Conservation (phyloP, 306 rosid species). For the Dalbergia cochinchinensis region DNA sequence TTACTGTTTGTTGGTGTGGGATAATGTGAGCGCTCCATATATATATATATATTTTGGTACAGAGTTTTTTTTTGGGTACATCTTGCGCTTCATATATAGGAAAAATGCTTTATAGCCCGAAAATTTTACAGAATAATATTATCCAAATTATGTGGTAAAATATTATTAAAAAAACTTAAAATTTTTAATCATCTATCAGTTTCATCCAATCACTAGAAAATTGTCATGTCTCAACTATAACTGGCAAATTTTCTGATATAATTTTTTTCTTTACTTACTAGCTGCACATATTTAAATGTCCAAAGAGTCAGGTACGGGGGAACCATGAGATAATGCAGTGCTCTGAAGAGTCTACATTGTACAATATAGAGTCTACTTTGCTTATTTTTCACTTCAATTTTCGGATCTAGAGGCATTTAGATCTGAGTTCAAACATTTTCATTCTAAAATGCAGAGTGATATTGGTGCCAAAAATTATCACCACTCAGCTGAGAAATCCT, state of each 20-base stretch:
- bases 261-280: too few species aligned
- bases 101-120: too few species aligned
- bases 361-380: conserved; percentile 5
- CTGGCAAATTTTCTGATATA: too few species aligned
- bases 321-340: conserved; percentile 9
- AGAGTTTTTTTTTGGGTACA: too few species aligned
- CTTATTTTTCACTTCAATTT: conserved; percentile 17
- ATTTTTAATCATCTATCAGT: too few species aligned
- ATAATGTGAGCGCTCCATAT: conserved; percentile 33
- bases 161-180: too few species aligned
- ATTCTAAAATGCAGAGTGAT: conserved; percentile 38
- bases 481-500: conserved; percentile 48
- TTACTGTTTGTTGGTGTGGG: background rate
- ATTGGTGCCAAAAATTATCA: background rate
- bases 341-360: background rate
- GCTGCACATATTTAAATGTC: background rate
- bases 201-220: too few species aligned
- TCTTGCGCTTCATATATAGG: too few species aligned
- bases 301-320: background rate
- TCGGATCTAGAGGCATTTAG: conserved; percentile 44
- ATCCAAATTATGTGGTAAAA: too few species aligned
- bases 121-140: too few species aligned
- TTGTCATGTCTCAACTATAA: too few species aligned
- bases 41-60: too few species aligned
- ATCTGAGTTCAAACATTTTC: conserved; percentile 24